phyloP scores from a whole-genome alignment of 768 basidiomycete species.

The Chlorophyllum brunneum region DNA sequence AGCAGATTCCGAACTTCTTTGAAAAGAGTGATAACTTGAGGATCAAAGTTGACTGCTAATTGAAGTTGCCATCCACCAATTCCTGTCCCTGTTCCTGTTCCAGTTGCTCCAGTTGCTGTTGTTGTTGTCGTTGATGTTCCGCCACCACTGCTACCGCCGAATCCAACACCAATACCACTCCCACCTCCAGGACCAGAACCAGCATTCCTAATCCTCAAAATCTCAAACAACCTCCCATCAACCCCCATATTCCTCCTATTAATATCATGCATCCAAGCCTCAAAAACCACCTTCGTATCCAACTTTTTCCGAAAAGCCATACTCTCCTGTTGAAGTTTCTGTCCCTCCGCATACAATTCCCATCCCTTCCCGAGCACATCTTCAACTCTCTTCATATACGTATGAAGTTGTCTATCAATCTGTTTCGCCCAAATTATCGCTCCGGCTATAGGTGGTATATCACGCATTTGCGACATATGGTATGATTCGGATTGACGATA shows the following conservation, averaged over 20 bases:
- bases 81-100: too few species aligned
- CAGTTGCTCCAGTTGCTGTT: too few species aligned
- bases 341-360: slow-evolving; percentile 99
- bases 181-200: slow-evolving; percentile 23
- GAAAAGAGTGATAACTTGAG: slow-evolving; percentile 97
- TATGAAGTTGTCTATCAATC: slow-evolving; percentile 91
- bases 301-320: slow-evolving; percentile 93
- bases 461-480: slow-evolving; percentile 98
- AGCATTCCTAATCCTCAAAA: slow-evolving; percentile 51
- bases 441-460: slow-evolving; percentile 95
- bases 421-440: slow-evolving; percentile 99
- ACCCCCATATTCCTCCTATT: slow-evolving; percentile 90
- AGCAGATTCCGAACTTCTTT: slow-evolving; percentile 96
- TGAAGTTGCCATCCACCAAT: slow-evolving; percentile 61
- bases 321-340: slow-evolving; percentile 91
- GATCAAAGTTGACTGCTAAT: slow-evolving; percentile 95
- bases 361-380: slow-evolving; percentile 98
- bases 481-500: slow-evolving; percentile 95
- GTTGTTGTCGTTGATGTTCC: too few species aligned
- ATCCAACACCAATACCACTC: not conserved
- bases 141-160: too few species aligned
- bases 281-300: slow-evolving; percentile 90
- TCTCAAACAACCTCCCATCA: slow-evolving; percentile 89
- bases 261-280: slow-evolving; percentile 96
- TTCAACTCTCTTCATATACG: slow-evolving; percentile 99